These are phyloP conservation scores for Neurospora sp. DNA, from an alignment of 495 filamentous ascomycete species.

Conservation along the genomic window DNA sequence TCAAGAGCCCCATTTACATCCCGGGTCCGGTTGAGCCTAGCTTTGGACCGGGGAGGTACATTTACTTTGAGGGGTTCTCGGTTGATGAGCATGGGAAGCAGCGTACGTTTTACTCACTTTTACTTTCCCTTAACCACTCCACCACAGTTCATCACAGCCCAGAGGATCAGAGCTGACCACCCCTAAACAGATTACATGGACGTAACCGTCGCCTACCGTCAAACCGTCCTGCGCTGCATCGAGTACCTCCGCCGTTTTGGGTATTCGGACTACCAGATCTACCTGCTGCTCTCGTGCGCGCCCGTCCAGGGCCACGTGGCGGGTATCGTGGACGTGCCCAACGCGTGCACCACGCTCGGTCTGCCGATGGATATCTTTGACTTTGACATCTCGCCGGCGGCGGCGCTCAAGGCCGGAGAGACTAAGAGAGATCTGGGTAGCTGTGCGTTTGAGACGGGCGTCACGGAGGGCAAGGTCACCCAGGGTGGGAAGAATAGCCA, in stretches of 20 bases:
- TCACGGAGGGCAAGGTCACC: slow-evolving; percentile 32
- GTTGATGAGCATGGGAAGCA: slow-evolving; percentile 90
- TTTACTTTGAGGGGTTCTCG: slow-evolving; percentile 92
- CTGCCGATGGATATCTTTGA: slow-evolving; percentile 95
- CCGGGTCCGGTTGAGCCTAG: slow-evolving; percentile 89
- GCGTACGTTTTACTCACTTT: slow-evolving; percentile 21
- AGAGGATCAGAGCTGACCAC: no score
- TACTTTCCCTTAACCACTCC: background rate
- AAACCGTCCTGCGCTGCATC: slow-evolving; percentile 69
- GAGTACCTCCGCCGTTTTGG: slow-evolving; percentile 84
- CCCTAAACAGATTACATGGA: slow-evolving; percentile 60
- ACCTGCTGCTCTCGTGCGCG: slow-evolving; percentile 79
- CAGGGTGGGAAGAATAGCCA: slow-evolving; percentile 35
- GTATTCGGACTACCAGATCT: slow-evolving; percentile 69
- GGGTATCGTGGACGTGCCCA: slow-evolving; percentile 81
- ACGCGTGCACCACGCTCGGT: slow-evolving; percentile 81
- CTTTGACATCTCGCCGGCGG: slow-evolving; percentile 75
- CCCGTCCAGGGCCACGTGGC: slow-evolving; percentile 89
- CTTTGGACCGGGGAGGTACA: slow-evolving; percentile 73
- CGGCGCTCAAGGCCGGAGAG: slow-evolving; percentile 28
- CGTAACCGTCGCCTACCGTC: slow-evolving; percentile 83
- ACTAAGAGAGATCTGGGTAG: slow-evolving; percentile 62
- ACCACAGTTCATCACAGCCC: no score
- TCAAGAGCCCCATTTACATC: slow-evolving; percentile 82
- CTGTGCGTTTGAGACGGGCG: slow-evolving; percentile 61